Percentiles rank a stretch among this genome's conserved stretches.
phyloP scores from a whole-genome alignment of 495 filamentous ascomycete species.

The Astrothelium macrocarpum region DNA sequence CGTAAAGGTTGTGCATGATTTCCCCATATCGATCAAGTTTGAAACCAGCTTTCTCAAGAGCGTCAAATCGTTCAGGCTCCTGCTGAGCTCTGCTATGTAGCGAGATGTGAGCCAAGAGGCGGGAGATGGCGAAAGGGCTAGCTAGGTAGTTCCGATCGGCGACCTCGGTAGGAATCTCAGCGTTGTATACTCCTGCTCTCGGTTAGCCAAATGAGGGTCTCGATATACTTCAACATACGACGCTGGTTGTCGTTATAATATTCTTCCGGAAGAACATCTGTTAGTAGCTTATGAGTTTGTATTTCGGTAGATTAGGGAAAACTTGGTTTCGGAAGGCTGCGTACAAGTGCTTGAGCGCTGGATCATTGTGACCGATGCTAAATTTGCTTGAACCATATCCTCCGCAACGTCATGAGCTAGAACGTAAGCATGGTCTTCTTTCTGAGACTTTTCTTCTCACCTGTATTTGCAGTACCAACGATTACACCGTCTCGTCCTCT shows the following conservation, averaged over 20 bases:
- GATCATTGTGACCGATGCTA: slow-evolving; percentile 35
- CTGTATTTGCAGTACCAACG: slow-evolving; percentile 40
- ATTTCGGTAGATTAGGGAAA: background rate
- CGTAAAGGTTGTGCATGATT: slow-evolving; percentile 23
- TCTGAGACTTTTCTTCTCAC: slow-evolving; percentile 9
- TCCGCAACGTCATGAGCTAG: slow-evolving; percentile 38
- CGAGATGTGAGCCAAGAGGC: slow-evolving; percentile 4
- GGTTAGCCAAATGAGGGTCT: background rate
- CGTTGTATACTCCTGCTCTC: slow-evolving; percentile 23
- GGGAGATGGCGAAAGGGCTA: slow-evolving; percentile 20
- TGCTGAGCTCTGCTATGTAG: slow-evolving; percentile 7
- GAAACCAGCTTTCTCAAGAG: slow-evolving; percentile 29
- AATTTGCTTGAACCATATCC: slow-evolving; percentile 34
- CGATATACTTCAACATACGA: background rate
- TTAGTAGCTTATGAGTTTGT: background rate
- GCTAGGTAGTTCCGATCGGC: slow-evolving; percentile 25
- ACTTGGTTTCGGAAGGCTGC: background rate
- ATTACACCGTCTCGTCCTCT: slow-evolving; percentile 34
- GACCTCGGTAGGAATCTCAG: slow-evolving; percentile 21
- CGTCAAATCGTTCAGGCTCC: slow-evolving; percentile 29
- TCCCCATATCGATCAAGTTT: slow-evolving; percentile 27
- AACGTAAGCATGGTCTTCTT: background rate
- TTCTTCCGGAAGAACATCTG: background rate
- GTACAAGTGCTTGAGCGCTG: slow-evolving; percentile 28
- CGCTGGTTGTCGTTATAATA: background rate